These are phyloP conservation scores for Lactarius trivialis DNA, from an alignment of 768 basidiomycete species.

Conservation along the genomic window DNA sequence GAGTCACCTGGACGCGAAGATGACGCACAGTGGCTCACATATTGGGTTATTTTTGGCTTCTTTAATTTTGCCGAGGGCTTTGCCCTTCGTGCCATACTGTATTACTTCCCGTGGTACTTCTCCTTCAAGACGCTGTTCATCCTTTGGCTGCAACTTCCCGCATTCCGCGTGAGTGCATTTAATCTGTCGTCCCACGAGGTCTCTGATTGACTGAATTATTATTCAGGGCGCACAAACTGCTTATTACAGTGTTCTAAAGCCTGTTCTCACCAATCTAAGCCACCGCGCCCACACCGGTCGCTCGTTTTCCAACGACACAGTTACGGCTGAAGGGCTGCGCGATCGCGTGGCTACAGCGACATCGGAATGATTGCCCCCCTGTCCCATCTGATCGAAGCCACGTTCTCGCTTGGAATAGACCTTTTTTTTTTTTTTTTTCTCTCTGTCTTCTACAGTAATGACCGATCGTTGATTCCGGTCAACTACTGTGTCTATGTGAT, in stretches of 20 bases:
- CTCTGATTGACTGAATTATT: slow-evolving; percentile 9
- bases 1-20: slow-evolving; percentile 79
- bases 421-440: not conserved
- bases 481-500: slow-evolving; percentile 5
- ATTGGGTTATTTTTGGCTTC: slow-evolving; percentile 93
- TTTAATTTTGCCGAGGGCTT: slow-evolving; percentile 91
- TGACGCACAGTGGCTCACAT: slow-evolving; percentile 94
- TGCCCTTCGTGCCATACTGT: slow-evolving; percentile 75
- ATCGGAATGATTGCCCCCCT: slow-evolving; percentile 29
- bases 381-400: not conserved
- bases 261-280: slow-evolving; percentile 62
- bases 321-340: slow-evolving; percentile 43
- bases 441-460: too few species aligned
- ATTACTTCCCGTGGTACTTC: slow-evolving; percentile 94
- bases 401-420: not conserved
- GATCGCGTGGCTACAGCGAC: slow-evolving; percentile 38
- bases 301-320: slow-evolving; percentile 46
- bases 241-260: slow-evolving; percentile 73
- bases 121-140: slow-evolving; percentile 88
- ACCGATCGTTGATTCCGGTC: slow-evolving; percentile 10
- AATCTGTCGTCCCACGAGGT: slow-evolving; percentile 1
- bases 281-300: slow-evolving; percentile 35
- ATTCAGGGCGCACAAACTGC: slow-evolving; percentile 77
- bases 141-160: slow-evolving; percentile 86
- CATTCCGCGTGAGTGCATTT: slow-evolving; percentile 61